phyloP scores from a whole-genome alignment of 2,329 filamentous ascomycete species.

The Rutstroemia sp. region DNA sequence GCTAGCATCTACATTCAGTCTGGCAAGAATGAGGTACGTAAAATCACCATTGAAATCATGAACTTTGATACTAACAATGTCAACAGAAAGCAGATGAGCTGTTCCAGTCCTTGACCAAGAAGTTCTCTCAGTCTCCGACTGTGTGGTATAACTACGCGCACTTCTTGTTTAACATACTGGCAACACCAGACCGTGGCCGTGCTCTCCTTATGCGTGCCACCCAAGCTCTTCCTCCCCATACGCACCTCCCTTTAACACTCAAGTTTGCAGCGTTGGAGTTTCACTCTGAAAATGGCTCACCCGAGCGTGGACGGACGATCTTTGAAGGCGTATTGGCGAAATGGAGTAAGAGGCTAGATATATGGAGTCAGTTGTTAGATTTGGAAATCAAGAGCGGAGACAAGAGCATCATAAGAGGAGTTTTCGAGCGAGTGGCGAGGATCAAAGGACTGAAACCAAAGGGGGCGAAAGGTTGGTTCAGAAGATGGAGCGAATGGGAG shows the following conservation, averaged over 20 bases:
- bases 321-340: conserved; percentile 81
- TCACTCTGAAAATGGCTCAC: conserved; percentile 70
- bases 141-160: conserved; percentile 94
- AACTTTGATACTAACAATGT: conserved; percentile 18
- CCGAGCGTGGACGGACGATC: conserved; percentile 88
- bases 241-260: conserved; percentile 65
- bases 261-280: conserved; percentile 93
- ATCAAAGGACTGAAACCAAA: conserved; percentile 69
- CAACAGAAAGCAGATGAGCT: conserved; percentile 76
- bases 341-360: conserved; percentile 81
- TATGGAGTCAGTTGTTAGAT: conserved; percentile 90
- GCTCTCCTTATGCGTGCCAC: conserved; percentile 75
- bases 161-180: conserved; percentile 73
- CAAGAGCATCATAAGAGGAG: conserved; percentile 55
- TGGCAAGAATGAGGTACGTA: conserved; percentile 69
- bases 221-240: conserved; percentile 65
- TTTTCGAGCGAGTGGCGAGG: conserved; percentile 75
- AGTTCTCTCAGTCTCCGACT: conserved; percentile 69
- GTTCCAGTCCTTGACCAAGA: conserved; percentile 82
- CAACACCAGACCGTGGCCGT: conserved; percentile 65
- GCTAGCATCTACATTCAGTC: conserved; percentile 94
- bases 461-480: conserved; percentile 82
- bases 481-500: conserved; percentile 88
- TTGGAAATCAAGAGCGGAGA: conserved; percentile 63
- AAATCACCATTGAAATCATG: neutral